These are phyloP conservation scores for Escallonia rubra DNA, from an alignment of 129 eudicot species.

Conservation along the genomic window DNA sequence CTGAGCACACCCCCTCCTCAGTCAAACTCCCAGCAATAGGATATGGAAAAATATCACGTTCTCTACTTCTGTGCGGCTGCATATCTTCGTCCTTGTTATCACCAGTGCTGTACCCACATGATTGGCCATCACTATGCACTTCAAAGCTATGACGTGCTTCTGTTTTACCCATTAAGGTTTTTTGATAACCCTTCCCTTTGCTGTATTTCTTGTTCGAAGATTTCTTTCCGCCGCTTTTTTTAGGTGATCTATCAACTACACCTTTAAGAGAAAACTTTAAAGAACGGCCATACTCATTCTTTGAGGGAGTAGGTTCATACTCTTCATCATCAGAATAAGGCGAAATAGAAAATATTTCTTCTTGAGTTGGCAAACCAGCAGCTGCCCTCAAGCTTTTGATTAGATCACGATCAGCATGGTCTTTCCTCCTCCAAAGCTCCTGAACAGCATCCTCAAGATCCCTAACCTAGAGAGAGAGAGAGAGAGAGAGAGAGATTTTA, in stretches of 20 bases:
- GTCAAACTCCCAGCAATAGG: constrained; percentile 48
- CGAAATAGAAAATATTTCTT: constrained; percentile 74
- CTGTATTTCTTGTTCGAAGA: constrained; percentile 56
- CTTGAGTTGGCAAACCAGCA: constrained; percentile 94
- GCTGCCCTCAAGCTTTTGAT: constrained; percentile 84
- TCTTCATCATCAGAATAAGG: constrained; percentile 97
- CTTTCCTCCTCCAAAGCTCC: constrained; percentile 96
- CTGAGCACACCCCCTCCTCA: constrained; percentile 39
- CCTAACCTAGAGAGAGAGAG: constrained; percentile 43
- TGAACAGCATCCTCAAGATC: constrained; percentile 94
- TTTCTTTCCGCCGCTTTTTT: constrained; percentile 60
- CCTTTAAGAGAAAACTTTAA: constrained; percentile 78
- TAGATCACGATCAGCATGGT: constrained; percentile 66
- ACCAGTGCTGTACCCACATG: constrained; percentile 33
- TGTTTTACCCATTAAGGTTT: constrained; percentile 24
- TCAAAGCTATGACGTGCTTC: constrained; percentile 26
- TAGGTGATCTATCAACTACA: constrained; percentile 61
- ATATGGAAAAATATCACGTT: constrained; percentile 27
- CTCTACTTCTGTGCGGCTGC: constrained; percentile 32
- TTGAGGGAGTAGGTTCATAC: constrained; percentile 38
- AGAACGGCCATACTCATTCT: constrained; percentile 69
- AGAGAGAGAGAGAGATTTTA: not conserved
- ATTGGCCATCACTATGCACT: constrained; percentile 42
- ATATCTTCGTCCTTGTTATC: constrained; percentile 47
- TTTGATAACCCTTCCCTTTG: constrained; percentile 47